A percentile compares a stretch with the other conserved stretches of the same genome.
These are phyloP conservation scores for Penicillium sp. DNA, from an alignment of 2,329 filamentous ascomycete genomes.

Conservation along the genomic window DNA sequence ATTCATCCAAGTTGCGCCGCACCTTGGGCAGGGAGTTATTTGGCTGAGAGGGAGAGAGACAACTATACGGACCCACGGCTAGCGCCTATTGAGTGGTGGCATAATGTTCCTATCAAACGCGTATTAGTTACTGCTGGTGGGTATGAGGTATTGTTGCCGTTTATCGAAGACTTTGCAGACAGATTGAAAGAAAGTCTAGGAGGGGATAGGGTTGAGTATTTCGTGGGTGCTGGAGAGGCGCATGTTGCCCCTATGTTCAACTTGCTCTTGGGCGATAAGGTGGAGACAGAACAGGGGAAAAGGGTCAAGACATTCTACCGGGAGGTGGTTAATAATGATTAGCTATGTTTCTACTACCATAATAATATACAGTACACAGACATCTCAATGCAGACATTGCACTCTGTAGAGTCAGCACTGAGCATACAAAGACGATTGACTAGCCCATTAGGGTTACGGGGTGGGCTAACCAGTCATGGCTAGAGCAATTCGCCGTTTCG, in stretches of 20 bases:
- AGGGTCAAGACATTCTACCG: conserved; percentile 30
- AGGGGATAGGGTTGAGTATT: conserved; percentile 36
- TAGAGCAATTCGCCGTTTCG: not conserved
- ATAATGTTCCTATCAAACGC: conserved; percentile 44
- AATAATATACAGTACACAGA: too few species aligned
- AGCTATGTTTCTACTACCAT: too few species aligned
- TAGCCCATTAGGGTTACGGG: not conserved
- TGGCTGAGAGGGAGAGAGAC: conserved; percentile 40
- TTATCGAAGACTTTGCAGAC: conserved; percentile 50
- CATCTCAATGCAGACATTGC: too few species aligned
- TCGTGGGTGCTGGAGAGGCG: conserved; percentile 35
- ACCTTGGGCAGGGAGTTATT: conserved; percentile 48
- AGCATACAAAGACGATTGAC: too few species aligned
- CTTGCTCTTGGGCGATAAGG: conserved; percentile 30
- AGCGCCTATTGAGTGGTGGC: conserved; percentile 54
- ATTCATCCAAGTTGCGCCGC: conserved; percentile 38
- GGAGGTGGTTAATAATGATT: conserved; percentile 6
- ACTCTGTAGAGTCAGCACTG: too few species aligned
- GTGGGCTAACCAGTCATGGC: not conserved
- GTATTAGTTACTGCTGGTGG: conserved; percentile 53
- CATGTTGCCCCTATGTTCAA: conserved; percentile 43
- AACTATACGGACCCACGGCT: conserved; percentile 52
- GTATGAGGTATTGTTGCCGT: conserved; percentile 55
- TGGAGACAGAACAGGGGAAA: conserved; percentile 38
- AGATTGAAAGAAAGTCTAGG: conserved; percentile 9